A percentile compares a stretch with the other conserved stretches of the same genome.
Conservation (phyloP, 805 yeast species). For the Kluyveromyces nonfermentans region DNA sequence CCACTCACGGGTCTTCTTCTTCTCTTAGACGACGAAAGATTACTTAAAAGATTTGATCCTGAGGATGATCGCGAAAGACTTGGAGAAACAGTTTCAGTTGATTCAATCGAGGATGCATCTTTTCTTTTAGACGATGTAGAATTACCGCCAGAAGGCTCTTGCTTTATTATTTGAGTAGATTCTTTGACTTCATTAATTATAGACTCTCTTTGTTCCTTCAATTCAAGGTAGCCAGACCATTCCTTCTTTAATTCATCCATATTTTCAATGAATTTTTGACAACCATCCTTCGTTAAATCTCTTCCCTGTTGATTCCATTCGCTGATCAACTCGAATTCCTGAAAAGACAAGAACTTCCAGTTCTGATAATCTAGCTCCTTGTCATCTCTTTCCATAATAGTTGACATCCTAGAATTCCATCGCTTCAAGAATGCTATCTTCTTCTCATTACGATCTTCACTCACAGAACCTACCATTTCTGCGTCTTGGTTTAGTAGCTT, state of each 20-base stretch:
- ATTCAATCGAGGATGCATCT: not conserved
- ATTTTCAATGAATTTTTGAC: slow-evolving; percentile 13
- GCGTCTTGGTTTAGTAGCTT: slow-evolving; percentile 1
- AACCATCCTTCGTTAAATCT: slow-evolving; percentile 16
- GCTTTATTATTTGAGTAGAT: slow-evolving; percentile 16
- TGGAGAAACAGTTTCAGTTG: not conserved
- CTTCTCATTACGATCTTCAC: not conserved
- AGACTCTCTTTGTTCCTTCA: slow-evolving; percentile 15
- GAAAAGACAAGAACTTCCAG: slow-evolving; percentile 28
- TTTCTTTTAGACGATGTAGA: slow-evolving; percentile 1
- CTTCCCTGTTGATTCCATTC: slow-evolving; percentile 27
- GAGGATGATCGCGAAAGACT: not conserved
- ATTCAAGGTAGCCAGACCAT: slow-evolving; percentile 16
- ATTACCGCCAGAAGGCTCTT: slow-evolving; percentile 16
- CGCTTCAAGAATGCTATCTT: not conserved
- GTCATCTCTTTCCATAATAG: slow-evolving; percentile 12
- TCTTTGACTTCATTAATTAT: slow-evolving; percentile 12
- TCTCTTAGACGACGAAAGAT: not conserved
- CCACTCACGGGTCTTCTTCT: not conserved
- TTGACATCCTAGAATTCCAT: slow-evolving; percentile 1
- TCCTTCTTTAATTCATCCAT: slow-evolving; percentile 17
- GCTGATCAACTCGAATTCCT: slow-evolving; percentile 29
- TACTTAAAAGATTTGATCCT: not conserved
- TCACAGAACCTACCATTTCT: not conserved
- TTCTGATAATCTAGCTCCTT: slow-evolving; percentile 24